Evolutionary conservation across 208 protist genomes (phyloP), one percentile per base, ranked within the genome.

Genomic region (Entamoeba dispar): DNA sequence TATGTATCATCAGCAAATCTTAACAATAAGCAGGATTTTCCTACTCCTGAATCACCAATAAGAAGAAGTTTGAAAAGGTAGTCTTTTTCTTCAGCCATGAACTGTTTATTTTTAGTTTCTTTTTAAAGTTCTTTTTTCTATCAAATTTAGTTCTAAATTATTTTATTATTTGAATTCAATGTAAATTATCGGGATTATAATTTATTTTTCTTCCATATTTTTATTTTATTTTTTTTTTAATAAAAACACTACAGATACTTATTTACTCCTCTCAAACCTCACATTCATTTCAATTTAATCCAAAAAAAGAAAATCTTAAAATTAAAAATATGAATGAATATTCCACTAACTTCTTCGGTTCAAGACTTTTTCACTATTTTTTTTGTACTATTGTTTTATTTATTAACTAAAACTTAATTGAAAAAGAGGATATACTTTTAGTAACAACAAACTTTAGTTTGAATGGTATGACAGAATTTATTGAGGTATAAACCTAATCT

Each of bases 1-100:
- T 96, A 96, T 49, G 94, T 92, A 92, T 96, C 93, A 22, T 93
- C 43, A 19, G 95, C 95, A 93, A 95, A 96, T 34, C 95, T 69
- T 1, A 95, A 94, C 2, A 96, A 92, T 15, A 96, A 69, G 49
- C 95, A 95, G 2, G 94, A 95, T 93, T 96, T 96, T 92, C 95
- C 95, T 43, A 94, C 94, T 19, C 93, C 94, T 15, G 93, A 93
- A 50, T 96, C 94, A 17, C 95, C 95, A 92, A 96, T 95, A 22
- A 95, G 92, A 15, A 96, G 92, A 90, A 95, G 47, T 91, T 95
- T 95, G 38, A 94, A 93, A 27, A 95, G 92, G 93, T 94, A 93
- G 55, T 95, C 94, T 43, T 91, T 91, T 50, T 47, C 49, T 22
- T 47, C 90, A 22, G 90, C n/a, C 90, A 92, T 92, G 19, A 92